These are phyloP conservation scores for Epichloe sp. DNA, from an alignment of 2,329 filamentous ascomycete genomes.

Conservation along the genomic window DNA sequence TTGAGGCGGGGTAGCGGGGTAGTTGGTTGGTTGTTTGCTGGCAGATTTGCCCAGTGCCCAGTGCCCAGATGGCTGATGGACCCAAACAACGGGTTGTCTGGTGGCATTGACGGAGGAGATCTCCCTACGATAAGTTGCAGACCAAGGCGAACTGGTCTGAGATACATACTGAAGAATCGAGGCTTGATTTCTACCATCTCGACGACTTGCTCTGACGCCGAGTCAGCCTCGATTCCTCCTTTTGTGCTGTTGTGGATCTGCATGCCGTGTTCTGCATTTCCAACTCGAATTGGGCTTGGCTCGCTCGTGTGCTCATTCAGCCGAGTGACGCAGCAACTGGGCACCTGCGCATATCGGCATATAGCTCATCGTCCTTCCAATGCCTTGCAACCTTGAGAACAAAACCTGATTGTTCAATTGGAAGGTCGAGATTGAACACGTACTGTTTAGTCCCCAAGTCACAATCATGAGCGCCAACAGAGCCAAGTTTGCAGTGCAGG, in stretches of 20 bases:
- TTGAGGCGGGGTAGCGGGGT: constrained; percentile 27
- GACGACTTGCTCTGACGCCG: no score
- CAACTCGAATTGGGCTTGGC: neutral
- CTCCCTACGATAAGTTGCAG: no score
- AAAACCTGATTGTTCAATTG: no score
- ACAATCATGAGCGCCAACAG: no score
- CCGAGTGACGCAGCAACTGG: neutral
- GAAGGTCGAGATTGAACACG: no score
- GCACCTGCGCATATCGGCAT: neutral
- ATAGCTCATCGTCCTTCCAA: neutral
- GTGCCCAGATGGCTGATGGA: neutral
- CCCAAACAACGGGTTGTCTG: neutral
- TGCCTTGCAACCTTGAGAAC: neutral
- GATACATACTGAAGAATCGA: no score
- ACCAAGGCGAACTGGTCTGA: no score
- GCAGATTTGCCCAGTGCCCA: neutral
- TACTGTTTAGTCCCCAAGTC: no score
- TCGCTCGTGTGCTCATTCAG: neutral
- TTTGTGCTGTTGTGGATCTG: no score
- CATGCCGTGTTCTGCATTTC: neutral
- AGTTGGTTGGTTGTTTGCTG: constrained; percentile 6
- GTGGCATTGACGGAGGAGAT: no score
- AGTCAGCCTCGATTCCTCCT: no score
- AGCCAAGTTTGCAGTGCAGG: neutral
- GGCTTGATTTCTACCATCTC: no score